Base-by-base conservation (phyloP, 306 rosid genomes). In the Ziziphus jujuba region DNA sequence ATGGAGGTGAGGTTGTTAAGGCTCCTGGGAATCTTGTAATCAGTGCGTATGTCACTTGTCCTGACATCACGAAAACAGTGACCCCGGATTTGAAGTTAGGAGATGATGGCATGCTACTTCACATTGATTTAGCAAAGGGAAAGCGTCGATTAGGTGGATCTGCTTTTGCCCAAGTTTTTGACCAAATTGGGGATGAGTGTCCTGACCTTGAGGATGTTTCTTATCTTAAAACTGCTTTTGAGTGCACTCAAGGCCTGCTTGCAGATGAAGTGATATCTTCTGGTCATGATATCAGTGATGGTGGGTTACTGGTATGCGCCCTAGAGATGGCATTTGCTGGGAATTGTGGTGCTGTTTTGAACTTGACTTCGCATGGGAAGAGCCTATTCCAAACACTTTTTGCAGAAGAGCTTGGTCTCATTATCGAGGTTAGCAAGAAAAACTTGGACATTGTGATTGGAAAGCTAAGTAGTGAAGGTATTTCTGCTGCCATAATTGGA, bases 321-420 rank as follows among this genome's bases (percentile, higher is more conserved):
- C 74, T 87, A 48, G 98, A 92, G 84, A 92, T 92, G 98, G 96
- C 98, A 67, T 89, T 92, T 85, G 87, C 92, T 56, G 95, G 98
- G 24, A 87, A 89, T 45, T 69, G 85, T 51, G 98, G 98, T 70
- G 59, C 87, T 54, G 65, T 13, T 23, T 74, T 92, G 77, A 73
- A 89, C 67, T 75, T 85, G 79, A 47, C 71, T 63, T 85, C 98
- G 0, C 72, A 43, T 45, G 82, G 91, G 72, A 85, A 80, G 48
- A 72, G 87, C 76, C 79, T 92, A 69, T 80, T 87, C 74, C 87
- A 89, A 55, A 79, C 89, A 24, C 89, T 92, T 21, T 92, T 82
- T 67, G 81, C 95, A 3, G 95, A 92, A 78, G 98, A 92, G 82
- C 92, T 92, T 59, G 98, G 98, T 51, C 73, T 92, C 36, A 72